A percentile compares a stretch with the other conserved stretches of the same genome.
Evolutionary conservation across 345 rosid species (phyloP).

Genomic region (Tarenaya hassleriana): DNA sequence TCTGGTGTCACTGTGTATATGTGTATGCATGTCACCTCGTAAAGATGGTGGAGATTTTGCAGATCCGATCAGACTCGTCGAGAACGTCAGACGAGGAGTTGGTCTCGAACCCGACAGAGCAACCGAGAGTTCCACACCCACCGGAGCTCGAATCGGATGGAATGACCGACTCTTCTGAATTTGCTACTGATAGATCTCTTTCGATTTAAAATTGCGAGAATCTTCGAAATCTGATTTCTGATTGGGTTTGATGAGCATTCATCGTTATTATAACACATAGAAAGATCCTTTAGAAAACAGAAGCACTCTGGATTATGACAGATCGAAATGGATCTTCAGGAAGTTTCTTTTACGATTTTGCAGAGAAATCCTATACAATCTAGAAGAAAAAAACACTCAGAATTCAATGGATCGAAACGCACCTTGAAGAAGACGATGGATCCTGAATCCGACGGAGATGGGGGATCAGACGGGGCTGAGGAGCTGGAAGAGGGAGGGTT

Average conservation of each 20-base stretch:
- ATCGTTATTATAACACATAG: no score
- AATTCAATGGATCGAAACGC: neutral
- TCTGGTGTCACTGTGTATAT: no score
- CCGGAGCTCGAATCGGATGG: slow-evolving; percentile 21
- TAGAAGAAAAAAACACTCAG: neutral
- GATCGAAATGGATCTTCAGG: no score
- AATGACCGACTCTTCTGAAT: neutral
- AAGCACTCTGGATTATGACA: no score
- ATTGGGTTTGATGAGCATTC: no score
- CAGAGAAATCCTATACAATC: neutral
- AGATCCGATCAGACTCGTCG: slow-evolving; percentile 70
- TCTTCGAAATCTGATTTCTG: no score
- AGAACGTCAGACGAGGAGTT: slow-evolving; percentile 44
- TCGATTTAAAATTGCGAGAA: no score
- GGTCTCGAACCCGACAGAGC: slow-evolving; percentile 37
- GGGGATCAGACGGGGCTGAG: slow-evolving; percentile 54
- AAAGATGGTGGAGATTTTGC: slow-evolving; percentile 97
- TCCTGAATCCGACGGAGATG: neutral
- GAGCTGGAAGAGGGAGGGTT: slow-evolving; percentile 67
- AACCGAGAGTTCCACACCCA: slow-evolving; percentile 41
- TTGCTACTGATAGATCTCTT: no score
- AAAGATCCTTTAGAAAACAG: no score
- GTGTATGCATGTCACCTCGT: no score
- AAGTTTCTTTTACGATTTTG: no score
- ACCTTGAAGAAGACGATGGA: neutral